Evolutionary conservation across 1,284 basidiomycete genomes (phyloP).

Genomic region (Kwoniella shivajii): DNA sequence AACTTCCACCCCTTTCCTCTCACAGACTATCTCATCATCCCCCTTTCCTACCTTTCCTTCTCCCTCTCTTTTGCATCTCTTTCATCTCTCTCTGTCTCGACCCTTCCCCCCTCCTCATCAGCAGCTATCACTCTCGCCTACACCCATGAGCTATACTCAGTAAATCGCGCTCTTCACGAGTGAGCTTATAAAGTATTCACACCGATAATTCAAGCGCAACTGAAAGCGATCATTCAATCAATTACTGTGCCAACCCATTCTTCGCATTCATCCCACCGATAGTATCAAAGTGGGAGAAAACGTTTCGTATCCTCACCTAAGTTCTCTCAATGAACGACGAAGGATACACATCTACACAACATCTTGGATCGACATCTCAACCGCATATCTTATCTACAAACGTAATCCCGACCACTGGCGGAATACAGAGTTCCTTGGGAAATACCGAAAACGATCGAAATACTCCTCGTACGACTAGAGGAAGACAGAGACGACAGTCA

Average conservation of each 20-base stretch:
- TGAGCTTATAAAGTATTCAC: neutral
- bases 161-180: neutral
- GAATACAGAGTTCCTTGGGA: neutral
- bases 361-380: constrained; percentile 9
- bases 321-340: constrained; percentile 32
- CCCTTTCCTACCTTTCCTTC: constrained; percentile 1
- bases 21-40: neutral
- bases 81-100: neutral
- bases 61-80: neutral
- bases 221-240: constrained; percentile 1
- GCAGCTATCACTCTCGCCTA: neutral
- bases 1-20: too few species aligned
- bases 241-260: neutral
- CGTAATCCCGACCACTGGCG: neutral
- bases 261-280: neutral
- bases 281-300: neutral
- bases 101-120: neutral
- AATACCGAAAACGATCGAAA: neutral
- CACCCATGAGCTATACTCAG: neutral
- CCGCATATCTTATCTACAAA: neutral
- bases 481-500: constrained; percentile 9
- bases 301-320: neutral
- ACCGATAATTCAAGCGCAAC: neutral
- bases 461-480: constrained; percentile 4
- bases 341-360: constrained; percentile 2